Percentiles rank a stretch among this genome's conserved stretches.
Conservation (phyloP, 1,284 basidiomycete species). For the Leccinum pallidistipes region DNA sequence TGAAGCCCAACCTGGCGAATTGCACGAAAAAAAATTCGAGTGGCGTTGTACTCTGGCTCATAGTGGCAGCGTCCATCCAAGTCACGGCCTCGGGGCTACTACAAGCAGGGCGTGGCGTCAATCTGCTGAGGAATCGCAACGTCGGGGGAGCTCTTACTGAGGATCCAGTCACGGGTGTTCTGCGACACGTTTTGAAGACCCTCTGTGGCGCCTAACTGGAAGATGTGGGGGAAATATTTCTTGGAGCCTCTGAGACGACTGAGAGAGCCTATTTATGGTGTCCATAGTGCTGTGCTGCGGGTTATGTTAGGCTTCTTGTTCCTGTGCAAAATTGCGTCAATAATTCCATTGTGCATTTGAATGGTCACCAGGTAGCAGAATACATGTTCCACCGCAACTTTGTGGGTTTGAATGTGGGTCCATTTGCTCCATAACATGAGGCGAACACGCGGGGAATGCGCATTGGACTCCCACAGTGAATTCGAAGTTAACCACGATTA, state of each 20-base stretch:
- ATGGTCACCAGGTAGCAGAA: background rate
- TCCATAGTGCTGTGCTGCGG: background rate
- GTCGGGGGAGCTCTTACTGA: background rate
- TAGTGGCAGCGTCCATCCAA: background rate
- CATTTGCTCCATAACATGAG: background rate
- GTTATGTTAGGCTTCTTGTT: background rate
- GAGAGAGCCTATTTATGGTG: background rate
- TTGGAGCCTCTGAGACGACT: background rate
- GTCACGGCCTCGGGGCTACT: background rate
- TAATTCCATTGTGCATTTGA: background rate
- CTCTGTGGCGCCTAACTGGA: background rate
- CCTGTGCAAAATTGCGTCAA: background rate
- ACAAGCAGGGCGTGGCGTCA: background rate
- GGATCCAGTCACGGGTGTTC: background rate
- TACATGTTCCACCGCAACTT: background rate
- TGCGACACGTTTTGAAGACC: background rate
- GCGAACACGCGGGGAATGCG: background rate
- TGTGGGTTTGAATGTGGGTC: background rate
- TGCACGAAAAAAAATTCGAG: slow-evolving; percentile 18
- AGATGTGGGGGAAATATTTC: background rate
- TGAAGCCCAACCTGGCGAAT: slow-evolving; percentile 14
- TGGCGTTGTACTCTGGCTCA: slow-evolving; percentile 1
- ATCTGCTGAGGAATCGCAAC: background rate
- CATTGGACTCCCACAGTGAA: background rate
- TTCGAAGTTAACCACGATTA: background rate